These are phyloP conservation scores for Waltiozyma solani DNA, from an alignment of 1,139 yeast genomes.

Conservation along the genomic window DNA sequence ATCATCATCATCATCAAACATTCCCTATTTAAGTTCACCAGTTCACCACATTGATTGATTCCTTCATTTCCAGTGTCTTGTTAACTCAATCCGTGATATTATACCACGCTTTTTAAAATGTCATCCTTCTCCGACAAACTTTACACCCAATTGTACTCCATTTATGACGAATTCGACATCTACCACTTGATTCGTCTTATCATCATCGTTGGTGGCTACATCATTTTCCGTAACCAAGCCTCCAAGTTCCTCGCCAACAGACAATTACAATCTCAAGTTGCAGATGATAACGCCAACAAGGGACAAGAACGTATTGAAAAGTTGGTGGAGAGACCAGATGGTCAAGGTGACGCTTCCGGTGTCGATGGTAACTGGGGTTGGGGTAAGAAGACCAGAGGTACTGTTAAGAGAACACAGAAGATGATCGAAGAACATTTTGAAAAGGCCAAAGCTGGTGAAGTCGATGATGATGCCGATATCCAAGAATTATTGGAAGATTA, in stretches of 20 bases:
- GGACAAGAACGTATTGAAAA: constrained; percentile 30
- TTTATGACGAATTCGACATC: constrained; percentile 22
- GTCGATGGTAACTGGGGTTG: constrained; percentile 57
- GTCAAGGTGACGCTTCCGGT: constrained; percentile 22
- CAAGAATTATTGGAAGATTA: constrained; percentile 52
- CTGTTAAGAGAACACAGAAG: constrained; percentile 43
- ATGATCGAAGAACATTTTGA: constrained; percentile 39
- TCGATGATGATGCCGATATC: constrained; percentile 59
- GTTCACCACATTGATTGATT: too few species aligned
- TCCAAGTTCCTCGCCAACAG: constrained; percentile 35
- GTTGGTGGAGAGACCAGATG: constrained; percentile 27
- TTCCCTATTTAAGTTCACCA: too few species aligned
- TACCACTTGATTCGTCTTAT: constrained; percentile 29
- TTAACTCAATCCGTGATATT: too few species aligned
- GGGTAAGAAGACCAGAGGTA: constrained; percentile 65
- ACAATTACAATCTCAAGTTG: constrained; percentile 42
- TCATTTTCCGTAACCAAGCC: constrained; percentile 31
- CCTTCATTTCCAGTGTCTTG: too few species aligned
- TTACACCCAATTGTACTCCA: neutral
- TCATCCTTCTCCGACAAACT: neutral
- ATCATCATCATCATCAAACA: too few species aligned
- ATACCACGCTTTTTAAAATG: too few species aligned
- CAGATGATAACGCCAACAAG: constrained; percentile 28
- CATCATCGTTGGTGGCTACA: constrained; percentile 35
- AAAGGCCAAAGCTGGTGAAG: constrained; percentile 33